Percentiles rank a stretch among this genome's conserved stretches.
phyloP scores from a whole-genome alignment of 306 rosid genomes.

The Alnus rubra region DNA sequence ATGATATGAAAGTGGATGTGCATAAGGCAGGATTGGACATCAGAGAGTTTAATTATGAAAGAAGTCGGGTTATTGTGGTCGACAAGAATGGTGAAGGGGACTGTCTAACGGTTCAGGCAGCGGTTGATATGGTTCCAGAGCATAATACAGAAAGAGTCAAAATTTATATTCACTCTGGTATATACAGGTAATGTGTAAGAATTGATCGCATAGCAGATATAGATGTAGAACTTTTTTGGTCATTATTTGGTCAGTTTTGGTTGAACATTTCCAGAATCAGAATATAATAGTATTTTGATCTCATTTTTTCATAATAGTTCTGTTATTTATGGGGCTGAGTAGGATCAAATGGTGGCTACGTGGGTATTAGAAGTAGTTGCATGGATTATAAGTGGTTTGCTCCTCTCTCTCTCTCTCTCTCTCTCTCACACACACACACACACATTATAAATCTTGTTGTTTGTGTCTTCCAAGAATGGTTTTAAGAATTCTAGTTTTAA shows the following conservation, averaged over 20 bases:
- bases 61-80: conserved; percentile 53
- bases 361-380: neutral
- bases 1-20: conserved; percentile 63
- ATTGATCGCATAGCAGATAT: neutral
- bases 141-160: conserved; percentile 58
- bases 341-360: conserved; percentile 8
- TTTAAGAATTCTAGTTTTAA: no score
- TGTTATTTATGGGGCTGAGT: conserved; percentile 17
- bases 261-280: neutral
- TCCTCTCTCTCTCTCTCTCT: neutral
- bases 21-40: conserved; percentile 24
- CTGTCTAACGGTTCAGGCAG: conserved; percentile 83
- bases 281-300: neutral
- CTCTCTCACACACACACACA: neutral
- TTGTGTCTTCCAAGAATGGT: no score
- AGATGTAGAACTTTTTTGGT: neutral
- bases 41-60: neutral
- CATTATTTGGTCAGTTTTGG: neutral
- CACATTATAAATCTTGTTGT: neutral
- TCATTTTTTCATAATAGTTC: neutral
- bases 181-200: conserved; percentile 58
- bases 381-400: neutral
- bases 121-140: conserved; percentile 74
- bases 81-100: conserved; percentile 63
- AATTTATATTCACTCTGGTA: conserved; percentile 77